Conservation (phyloP, 1,284 basidiomycete genomes). For the Phlebopus sp. region DNA sequence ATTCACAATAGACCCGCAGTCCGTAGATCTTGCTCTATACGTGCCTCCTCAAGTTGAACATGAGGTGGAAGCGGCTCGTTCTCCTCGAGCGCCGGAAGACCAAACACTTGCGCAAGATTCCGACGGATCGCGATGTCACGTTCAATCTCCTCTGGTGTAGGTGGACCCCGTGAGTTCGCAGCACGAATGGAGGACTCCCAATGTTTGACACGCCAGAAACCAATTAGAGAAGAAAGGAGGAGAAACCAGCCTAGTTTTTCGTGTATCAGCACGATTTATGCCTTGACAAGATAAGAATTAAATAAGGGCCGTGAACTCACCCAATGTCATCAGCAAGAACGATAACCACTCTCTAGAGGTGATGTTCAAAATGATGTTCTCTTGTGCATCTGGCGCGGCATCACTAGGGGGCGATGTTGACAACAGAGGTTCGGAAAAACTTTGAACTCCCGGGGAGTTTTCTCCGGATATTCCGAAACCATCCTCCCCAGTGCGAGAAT, state of each 20-base stretch:
- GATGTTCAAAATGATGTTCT: constrained; percentile 25
- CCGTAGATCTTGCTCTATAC: constrained; percentile 49
- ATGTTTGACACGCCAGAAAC: constrained; percentile 83
- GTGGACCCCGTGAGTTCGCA: constrained; percentile 33
- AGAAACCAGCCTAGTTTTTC: constrained; percentile 77
- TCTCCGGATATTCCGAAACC: constrained; percentile 18
- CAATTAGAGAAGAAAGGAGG: constrained; percentile 73
- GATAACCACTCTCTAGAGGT: constrained; percentile 77
- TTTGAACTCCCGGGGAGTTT: constrained; percentile 1
- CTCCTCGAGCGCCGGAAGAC: constrained; percentile 32
- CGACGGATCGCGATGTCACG: constrained; percentile 46
- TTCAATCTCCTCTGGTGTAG: constrained; percentile 43
- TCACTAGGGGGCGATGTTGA: constrained; percentile 10
- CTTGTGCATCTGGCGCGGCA: constrained; percentile 15
- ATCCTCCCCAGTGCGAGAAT: constrained; percentile 41
- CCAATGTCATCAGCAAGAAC: constrained; percentile 87
- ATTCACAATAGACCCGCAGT: constrained; percentile 53
- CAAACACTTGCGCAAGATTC: constrained; percentile 48
- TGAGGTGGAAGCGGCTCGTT: constrained; percentile 15
- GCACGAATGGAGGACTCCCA: constrained; percentile 67
- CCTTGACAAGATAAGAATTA: background rate
- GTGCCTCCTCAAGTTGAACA: constrained; percentile 40
- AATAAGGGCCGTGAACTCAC: constrained; percentile 45
- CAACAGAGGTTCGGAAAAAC: constrained; percentile 12
- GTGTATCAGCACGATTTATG: constrained; percentile 4